These are phyloP conservation scores for Salix purpurea DNA, from an alignment of 345 rosid species.

Conservation along the genomic window DNA sequence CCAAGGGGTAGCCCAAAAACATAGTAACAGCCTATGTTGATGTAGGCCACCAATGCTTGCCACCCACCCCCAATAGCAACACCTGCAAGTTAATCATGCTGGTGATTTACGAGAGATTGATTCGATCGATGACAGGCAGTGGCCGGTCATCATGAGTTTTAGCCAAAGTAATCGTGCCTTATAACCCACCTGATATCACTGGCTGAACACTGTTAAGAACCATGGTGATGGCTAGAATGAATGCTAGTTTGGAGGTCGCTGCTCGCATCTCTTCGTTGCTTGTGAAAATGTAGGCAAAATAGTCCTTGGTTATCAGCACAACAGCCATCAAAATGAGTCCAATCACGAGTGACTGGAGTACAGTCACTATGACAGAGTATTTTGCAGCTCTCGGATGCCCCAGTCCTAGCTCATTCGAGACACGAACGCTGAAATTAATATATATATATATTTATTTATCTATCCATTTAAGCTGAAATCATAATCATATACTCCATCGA, in stretches of 20 bases:
- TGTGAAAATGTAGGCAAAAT: conserved; percentile 61
- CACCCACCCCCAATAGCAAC: conserved; percentile 89
- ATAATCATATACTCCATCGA: too few species aligned
- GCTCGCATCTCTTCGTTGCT: conserved; percentile 43
- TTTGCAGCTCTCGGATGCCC: conserved; percentile 75
- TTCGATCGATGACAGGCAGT: too few species aligned
- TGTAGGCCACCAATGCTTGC: conserved; percentile 79
- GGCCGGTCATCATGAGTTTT: too few species aligned
- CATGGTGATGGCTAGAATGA: conserved; percentile 71
- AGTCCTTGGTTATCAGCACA: conserved; percentile 44
- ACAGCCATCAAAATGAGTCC: conserved; percentile 62
- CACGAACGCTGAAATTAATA: conserved; percentile 49
- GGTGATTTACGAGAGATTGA: neutral
- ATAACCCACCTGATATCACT: conserved; percentile 58
- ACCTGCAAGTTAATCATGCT: conserved; percentile 29
- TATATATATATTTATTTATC: too few species aligned
- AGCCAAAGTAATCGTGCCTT: too few species aligned
- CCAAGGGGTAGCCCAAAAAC: conserved; percentile 77
- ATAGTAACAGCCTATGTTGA: conserved; percentile 69
- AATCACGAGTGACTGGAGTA: conserved; percentile 50
- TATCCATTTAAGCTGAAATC: too few species aligned
- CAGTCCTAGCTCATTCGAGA: conserved; percentile 74
- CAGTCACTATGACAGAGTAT: conserved; percentile 56
- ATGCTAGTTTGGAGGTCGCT: conserved; percentile 56
- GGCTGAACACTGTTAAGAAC: conserved; percentile 84